Percentiles rank a stretch among this genome's conserved stretches.
These are phyloP conservation scores for Solanum ahanhuiri DNA, from an alignment of 257 asterid genomes.

Conservation along the genomic window DNA sequence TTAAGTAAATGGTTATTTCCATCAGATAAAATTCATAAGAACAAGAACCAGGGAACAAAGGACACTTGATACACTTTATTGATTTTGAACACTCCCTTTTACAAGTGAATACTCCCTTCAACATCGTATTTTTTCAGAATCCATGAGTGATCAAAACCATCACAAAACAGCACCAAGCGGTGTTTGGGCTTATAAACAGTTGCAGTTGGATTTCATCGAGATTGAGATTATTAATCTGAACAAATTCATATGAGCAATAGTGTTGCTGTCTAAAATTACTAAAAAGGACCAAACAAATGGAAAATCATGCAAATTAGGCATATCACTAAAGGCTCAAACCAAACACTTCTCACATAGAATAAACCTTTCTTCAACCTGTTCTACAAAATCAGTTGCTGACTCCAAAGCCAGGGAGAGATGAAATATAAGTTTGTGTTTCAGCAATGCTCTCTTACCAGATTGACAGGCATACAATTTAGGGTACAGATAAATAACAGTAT, in stretches of 20 bases:
- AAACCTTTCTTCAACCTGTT: not conserved
- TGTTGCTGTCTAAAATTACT: not conserved
- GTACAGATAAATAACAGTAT: not conserved
- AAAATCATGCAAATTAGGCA: not conserved
- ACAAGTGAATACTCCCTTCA: not conserved
- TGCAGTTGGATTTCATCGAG: not conserved
- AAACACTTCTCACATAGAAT: not conserved
- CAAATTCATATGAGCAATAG: not conserved
- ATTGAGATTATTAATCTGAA: not conserved
- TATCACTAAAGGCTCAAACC: not conserved
- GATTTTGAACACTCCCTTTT: not conserved
- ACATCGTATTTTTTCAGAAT: not conserved
- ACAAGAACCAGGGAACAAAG: not conserved
- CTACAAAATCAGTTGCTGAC: not conserved
- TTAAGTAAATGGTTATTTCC: not conserved
- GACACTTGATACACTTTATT: not conserved
- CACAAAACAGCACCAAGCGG: not conserved
- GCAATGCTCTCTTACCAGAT: not conserved
- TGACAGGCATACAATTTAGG: not conserved
- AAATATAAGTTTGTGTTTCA: not conserved
- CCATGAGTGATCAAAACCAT: not conserved
- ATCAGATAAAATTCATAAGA: not conserved
- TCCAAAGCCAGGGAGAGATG: not conserved
- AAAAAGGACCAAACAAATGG: not conserved
- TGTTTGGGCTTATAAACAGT: not conserved